Evolutionary conservation across 306 rosid genomes (phyloP), one percentile per base, ranked within the genome.

Genomic region (Cyamopsis tetragonoloba): DNA sequence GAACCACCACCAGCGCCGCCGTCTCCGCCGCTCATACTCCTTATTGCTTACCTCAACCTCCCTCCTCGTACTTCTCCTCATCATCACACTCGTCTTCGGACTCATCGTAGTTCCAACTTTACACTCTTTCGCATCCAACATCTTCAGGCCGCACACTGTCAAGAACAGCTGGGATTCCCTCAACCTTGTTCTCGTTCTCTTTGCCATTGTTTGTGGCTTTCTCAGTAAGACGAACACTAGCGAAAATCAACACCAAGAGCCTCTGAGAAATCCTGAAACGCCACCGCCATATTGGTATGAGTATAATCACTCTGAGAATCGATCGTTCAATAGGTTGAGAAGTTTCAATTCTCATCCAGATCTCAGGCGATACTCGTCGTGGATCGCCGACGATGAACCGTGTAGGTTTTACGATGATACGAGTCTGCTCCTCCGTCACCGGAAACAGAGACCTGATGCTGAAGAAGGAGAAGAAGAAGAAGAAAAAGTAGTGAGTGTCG

Each of bases 171-270:
- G 95, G 96, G 91, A 89, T 19, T 82, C 72, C 1, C 87, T 92
- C 66, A 89, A 92, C 53, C 35, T 89, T 1, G 59, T 92, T 2
- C 96, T 92, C 1, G 96, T 92, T 22, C 86, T 92, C 66, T 92
- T 92, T 30, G 98, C 98, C 77, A 80, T 92, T 71, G 73, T 84
- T 69, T 92, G 98, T 9, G 98, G 87, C 5, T 92, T 92, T 51
- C 92, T 92, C 13, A 59, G 87, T 28, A 78, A 85, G 76, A 89
- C 63, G 55, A 79, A 56, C 62, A 71, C 11, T 17, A 4, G 15
- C 31, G 71, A 82, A 28, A 58, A 46, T 0, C 26, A 27, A 68
- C 62, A 6, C 61, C 81, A 2, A 51, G 54, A 46, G 57, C 31
- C 17, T 44, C 65, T 12, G 62, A 87, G 2, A 73, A n/a, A 65